Evolutionary conservation across 257 asterid species (phyloP), one percentile per base, ranked within the genome.

Genomic region (Knoxia roxburghii): DNA sequence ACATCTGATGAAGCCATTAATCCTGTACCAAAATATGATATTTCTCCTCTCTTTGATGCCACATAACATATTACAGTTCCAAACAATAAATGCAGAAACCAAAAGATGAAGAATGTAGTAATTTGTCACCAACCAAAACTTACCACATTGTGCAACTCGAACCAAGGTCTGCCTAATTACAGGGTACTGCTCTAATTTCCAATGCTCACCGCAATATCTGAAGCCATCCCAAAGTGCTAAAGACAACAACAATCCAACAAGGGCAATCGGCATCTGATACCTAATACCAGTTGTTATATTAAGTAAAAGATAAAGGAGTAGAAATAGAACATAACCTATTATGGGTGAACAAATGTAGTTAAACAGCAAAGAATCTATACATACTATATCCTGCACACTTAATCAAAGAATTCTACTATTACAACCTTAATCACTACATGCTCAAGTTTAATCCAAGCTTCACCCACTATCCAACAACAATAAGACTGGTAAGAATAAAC

Each of bases 151-250:
- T 78, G 88, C 70, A 45, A 79, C 52, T 32, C 84, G 88, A 68
- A 88, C 72, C 67, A 86, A 67, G 71, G 76, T 69, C 69, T 83
- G 84, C 64, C 80, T 76, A 7, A 83, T 11, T 2, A 76, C 41
- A 21, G 95, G 97, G 69, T 70, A 74, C 37, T 70, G 77, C 39
- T 85, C 89, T 77, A 88, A 72, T 17, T 85, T 85, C 89, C 90
- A 90, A 5, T 70, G 81, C 57, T 85, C 89, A 64, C 85, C 81
- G 53, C 84, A 78, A 72, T 78, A 77, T 61, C 74, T 85, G 29
- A 90, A 84, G 37, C 64, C 82, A 57, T 93, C 99, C 99, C 99
- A 93, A 50, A 93, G 80, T 4, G 87, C 96, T 77, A 93, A 79
- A 73, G 95, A 81, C 56, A 82, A 77, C 32, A 93, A 48, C 72